phyloP scores from a whole-genome alignment of 139 green algal genomes.

The Eudorina sp. region DNA sequence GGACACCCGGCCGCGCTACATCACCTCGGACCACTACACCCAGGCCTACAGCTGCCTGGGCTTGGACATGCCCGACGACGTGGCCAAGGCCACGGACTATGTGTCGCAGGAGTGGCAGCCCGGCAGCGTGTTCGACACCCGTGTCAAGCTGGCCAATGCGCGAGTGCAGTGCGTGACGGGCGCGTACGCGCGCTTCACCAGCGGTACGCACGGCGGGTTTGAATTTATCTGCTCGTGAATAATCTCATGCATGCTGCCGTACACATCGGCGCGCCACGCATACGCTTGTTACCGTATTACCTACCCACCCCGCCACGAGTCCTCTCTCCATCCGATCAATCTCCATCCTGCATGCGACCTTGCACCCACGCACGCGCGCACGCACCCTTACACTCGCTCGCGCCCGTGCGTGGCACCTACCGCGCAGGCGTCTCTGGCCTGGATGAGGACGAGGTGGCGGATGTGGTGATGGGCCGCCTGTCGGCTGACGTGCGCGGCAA shows the following conservation, averaged over 20 bases:
- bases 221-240: neutral
- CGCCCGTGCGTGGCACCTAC: no score
- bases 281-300: neutral
- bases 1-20: constrained; percentile 2
- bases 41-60: neutral
- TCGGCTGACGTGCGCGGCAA: neutral
- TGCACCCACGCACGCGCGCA: no score
- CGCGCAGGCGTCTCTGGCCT: neutral
- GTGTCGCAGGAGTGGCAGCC: neutral
- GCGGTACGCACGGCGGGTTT: neutral
- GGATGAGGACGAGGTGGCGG: neutral
- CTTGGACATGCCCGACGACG: neutral
- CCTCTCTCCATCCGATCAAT: no score
- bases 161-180: neutral
- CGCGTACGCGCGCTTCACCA: neutral
- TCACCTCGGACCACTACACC: neutral
- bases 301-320: no score
- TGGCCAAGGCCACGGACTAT: neutral
- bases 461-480: neutral
- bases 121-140: neutral
- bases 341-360: no score
- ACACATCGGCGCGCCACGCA: neutral
- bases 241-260: neutral
- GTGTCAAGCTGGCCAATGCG: neutral
- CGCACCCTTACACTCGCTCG: no score